phyloP scores from a whole-genome alignment of 2,329 filamentous ascomycete genomes.

The Paradendryphiella salina region DNA sequence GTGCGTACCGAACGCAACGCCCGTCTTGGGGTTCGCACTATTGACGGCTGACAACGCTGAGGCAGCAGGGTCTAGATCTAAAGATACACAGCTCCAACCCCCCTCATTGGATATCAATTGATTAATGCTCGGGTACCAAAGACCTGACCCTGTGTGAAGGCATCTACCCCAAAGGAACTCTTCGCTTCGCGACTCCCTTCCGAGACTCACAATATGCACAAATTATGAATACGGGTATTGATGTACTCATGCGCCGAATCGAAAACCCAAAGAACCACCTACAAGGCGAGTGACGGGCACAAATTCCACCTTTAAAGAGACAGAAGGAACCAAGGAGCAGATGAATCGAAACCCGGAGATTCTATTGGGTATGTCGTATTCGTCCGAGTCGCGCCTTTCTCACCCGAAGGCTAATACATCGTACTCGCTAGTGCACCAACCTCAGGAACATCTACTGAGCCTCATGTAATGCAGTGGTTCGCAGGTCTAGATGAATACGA shows the following conservation, averaged over 20 bases:
- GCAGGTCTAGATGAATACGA: conserved; percentile 3
- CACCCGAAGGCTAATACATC: conserved; percentile 1
- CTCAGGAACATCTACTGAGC: background rate
- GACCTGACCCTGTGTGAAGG: background rate
- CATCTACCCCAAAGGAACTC: background rate
- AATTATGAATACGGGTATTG: background rate
- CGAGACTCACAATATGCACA: conserved; percentile 1
- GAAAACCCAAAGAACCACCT: background rate
- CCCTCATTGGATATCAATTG: conserved; percentile 1
- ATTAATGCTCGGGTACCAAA: conserved; percentile 4
- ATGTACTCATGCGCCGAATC: background rate
- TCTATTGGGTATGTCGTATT: background rate
- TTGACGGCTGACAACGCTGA: conserved; percentile 10
- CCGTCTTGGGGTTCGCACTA: conserved; percentile 11
- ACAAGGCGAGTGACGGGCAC: background rate
- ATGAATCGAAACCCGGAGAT: background rate
- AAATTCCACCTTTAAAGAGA: background rate
- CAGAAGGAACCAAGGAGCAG: background rate
- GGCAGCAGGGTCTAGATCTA: conserved; percentile 11
- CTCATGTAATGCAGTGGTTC: conserved; percentile 8
- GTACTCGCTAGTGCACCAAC: conserved; percentile 1
- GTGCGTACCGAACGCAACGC: conserved; percentile 2
- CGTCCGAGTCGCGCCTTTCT: background rate
- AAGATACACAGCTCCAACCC: background rate
- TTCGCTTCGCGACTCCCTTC: background rate